These are phyloP conservation scores for Liriodendron chinense DNA, from an alignment of 164 flowering plant species.

Conservation along the genomic window DNA sequence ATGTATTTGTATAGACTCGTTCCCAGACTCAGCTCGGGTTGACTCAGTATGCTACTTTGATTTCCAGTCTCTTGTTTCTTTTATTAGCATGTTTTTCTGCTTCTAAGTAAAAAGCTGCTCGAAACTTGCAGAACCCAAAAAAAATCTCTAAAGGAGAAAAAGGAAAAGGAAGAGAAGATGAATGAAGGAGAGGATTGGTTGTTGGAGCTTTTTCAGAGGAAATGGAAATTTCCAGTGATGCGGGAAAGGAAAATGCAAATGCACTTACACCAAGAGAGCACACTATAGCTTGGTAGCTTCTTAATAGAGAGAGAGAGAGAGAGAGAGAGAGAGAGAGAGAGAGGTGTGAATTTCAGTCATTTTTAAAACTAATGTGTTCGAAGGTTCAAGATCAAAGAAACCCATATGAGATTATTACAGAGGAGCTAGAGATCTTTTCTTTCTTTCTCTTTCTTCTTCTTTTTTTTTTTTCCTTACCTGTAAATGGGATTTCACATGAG, in stretches of 20 bases:
- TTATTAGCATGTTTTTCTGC: slow-evolving; percentile 1
- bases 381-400: background rate
- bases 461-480: slow-evolving; percentile 60
- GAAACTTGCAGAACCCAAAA: background rate
- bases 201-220: background rate
- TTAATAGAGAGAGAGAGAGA: background rate
- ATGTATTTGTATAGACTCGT: background rate
- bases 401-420: background rate
- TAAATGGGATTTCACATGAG: slow-evolving; percentile 96
- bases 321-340: background rate
- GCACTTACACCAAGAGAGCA: background rate
- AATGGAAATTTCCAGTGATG: background rate
- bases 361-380: background rate
- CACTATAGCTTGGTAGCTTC: slow-evolving; percentile 1
- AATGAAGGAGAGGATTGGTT: background rate
- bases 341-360: background rate
- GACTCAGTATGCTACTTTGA: background rate
- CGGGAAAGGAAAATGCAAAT: background rate
- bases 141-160: background rate
- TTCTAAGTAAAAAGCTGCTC: slow-evolving; percentile 9
- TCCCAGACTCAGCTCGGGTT: background rate
- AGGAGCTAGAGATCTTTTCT: background rate
- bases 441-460: too few species aligned
- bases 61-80: slow-evolving; percentile 1
- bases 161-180: background rate